Evolutionary conservation across 2,329 filamentous ascomycete genomes (phyloP).

Genomic region (Exophiala oligosperma): DNA sequence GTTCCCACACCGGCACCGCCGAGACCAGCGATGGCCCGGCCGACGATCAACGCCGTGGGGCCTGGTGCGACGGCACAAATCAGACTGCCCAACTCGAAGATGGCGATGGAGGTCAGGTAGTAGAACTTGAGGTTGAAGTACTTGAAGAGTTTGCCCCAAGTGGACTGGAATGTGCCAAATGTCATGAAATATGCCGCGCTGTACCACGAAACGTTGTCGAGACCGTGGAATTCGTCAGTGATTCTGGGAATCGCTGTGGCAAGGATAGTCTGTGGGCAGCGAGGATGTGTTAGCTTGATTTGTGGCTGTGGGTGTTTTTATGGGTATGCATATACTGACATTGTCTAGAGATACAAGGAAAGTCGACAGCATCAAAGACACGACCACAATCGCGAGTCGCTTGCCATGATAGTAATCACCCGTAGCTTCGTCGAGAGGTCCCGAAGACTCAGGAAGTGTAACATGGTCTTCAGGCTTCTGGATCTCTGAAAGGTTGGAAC

Average conservation of each 20-base stretch:
- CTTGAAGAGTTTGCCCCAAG: constrained; percentile 48
- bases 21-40: constrained; percentile 39
- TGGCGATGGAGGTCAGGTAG: constrained; percentile 43
- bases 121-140: constrained; percentile 46
- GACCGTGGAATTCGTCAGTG: constrained; percentile 37
- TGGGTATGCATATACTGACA: neutral
- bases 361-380: constrained; percentile 4
- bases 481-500: neutral
- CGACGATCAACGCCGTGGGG: constrained; percentile 35
- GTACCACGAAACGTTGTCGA: constrained; percentile 42
- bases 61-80: constrained; percentile 33
- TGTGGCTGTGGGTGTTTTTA: neutral
- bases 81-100: constrained; percentile 35
- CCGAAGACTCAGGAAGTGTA: neutral
- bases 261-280: neutral
- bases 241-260: constrained; percentile 28
- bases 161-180: constrained; percentile 43
- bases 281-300: neutral
- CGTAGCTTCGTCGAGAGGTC: neutral
- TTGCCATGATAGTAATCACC: neutral
- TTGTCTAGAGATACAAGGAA: constrained; percentile 16
- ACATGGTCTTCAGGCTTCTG: neutral
- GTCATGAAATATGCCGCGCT: constrained; percentile 45
- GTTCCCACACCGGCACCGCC: constrained; percentile 40
- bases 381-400: constrained; percentile 10